Conservation (phyloP, 1,284 basidiomycete species). For the Ustilago esculenta region DNA sequence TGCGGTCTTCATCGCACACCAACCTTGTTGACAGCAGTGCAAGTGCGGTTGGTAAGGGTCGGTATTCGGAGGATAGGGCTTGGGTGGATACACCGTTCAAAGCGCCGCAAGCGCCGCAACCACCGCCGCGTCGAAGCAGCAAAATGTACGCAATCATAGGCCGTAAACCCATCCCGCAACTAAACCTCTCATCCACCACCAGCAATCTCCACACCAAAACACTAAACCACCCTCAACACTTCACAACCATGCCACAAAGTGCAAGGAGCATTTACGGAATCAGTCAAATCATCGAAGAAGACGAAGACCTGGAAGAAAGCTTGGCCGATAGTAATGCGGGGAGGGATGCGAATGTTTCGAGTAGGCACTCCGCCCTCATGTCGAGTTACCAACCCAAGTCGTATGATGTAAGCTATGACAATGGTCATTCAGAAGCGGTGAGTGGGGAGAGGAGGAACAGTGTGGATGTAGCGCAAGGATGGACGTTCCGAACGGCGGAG, state of each 20-base stretch:
- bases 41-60: not conserved
- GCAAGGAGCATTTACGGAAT: slow-evolving; percentile 2
- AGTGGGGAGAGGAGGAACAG: not conserved
- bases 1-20: not conserved
- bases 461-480: not conserved
- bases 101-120: not conserved
- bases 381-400: slow-evolving; percentile 2
- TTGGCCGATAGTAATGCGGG: not conserved
- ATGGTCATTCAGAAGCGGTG: too few species aligned
- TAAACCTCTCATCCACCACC: not conserved
- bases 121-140: slow-evolving; percentile 23
- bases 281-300: slow-evolving; percentile 20
- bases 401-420: not conserved
- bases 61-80: slow-evolving; percentile 10
- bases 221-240: too few species aligned
- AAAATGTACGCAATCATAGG: slow-evolving; percentile 13
- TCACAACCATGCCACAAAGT: not conserved
- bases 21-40: not conserved
- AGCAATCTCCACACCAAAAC: not conserved
- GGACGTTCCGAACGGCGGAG: not conserved
- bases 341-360: not conserved
- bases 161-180: not conserved
- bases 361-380: slow-evolving; percentile 6
- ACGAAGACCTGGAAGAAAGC: not conserved
- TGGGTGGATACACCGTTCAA: not conserved